Evolutionary conservation across 2,329 filamentous ascomycete genomes (phyloP).

Genomic region (Xylariaceae sp.): DNA sequence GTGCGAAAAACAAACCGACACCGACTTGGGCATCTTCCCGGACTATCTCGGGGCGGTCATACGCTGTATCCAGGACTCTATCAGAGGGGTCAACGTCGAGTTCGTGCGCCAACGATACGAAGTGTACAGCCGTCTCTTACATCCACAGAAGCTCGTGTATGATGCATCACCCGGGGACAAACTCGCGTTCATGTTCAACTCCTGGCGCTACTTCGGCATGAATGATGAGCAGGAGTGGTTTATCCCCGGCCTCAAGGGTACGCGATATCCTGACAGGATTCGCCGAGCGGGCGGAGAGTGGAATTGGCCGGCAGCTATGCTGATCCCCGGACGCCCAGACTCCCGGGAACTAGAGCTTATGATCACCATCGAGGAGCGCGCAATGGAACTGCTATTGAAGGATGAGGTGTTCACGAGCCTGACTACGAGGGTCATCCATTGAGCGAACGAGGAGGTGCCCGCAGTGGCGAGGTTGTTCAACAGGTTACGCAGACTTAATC

Average conservation of each 20-base stretch:
- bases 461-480: neutral
- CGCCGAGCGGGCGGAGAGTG: slow-evolving; percentile 1
- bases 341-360: slow-evolving; percentile 4
- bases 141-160: neutral
- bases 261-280: neutral
- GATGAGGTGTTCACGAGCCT: slow-evolving; percentile 2
- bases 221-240: slow-evolving; percentile 5
- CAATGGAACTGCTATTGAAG: slow-evolving; percentile 3
- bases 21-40: neutral
- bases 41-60: neutral
- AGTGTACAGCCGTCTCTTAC: neutral
- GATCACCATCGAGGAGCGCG: slow-evolving; percentile 6
- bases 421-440: neutral
- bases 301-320: slow-evolving; percentile 4
- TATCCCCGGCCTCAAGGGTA: neutral
- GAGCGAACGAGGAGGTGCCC: neutral
- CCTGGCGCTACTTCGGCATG: slow-evolving; percentile 10
- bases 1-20: neutral
- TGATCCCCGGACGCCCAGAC: slow-evolving; percentile 3
- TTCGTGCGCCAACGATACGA: slow-evolving; percentile 3
- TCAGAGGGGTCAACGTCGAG: neutral
- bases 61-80: slow-evolving; percentile 1
- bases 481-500: neutral
- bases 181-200: slow-evolving; percentile 4
- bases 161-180: neutral